Percentiles rank a stretch among this genome's conserved stretches.
phyloP scores from a whole-genome alignment of 2,329 filamentous ascomycete genomes.

The Helminthosporium solani region DNA sequence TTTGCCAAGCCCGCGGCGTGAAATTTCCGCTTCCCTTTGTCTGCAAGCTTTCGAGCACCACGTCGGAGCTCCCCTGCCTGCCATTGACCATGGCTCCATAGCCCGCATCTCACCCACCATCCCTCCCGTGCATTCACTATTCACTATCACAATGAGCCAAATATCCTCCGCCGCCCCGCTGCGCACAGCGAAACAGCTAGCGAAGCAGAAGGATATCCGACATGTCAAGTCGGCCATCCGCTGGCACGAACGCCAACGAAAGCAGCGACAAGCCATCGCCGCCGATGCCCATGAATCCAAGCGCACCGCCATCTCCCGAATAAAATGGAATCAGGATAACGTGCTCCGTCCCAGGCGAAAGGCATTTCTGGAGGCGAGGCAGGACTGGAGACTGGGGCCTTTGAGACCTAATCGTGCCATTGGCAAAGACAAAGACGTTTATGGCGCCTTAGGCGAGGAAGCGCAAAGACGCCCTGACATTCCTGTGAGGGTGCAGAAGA shows the following conservation, averaged over 20 bases:
- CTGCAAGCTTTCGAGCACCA: no score
- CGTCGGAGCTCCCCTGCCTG: no score
- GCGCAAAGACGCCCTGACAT: constrained; percentile 39
- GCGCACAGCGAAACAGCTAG: constrained; percentile 25
- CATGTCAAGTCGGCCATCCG: constrained; percentile 45
- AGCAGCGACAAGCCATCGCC: constrained; percentile 22
- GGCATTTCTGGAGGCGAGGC: constrained; percentile 61
- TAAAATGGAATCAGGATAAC: constrained; percentile 24
- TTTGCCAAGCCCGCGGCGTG: background rate
- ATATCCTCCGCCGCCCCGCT: constrained; percentile 17
- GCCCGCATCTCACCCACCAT: constrained; percentile 50
- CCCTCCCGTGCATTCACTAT: no score
- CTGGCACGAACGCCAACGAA: constrained; percentile 31
- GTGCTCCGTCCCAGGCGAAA: constrained; percentile 39
- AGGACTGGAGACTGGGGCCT: constrained; percentile 78
- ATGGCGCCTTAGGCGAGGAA: constrained; percentile 55
- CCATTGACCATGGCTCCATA: constrained; percentile 33
- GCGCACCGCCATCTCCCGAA: constrained; percentile 23
- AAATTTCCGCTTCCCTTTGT: no score
- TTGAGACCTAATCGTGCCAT: constrained; percentile 75
- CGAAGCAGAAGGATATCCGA: constrained; percentile 40
- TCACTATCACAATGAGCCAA: constrained; percentile 41
- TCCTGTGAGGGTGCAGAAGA: constrained; percentile 36
- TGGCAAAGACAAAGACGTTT: constrained; percentile 57
- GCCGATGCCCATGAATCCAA: constrained; percentile 34